Conservation (phyloP, 2,329 filamentous ascomycete species). For the Aureobasidium sp. region DNA sequence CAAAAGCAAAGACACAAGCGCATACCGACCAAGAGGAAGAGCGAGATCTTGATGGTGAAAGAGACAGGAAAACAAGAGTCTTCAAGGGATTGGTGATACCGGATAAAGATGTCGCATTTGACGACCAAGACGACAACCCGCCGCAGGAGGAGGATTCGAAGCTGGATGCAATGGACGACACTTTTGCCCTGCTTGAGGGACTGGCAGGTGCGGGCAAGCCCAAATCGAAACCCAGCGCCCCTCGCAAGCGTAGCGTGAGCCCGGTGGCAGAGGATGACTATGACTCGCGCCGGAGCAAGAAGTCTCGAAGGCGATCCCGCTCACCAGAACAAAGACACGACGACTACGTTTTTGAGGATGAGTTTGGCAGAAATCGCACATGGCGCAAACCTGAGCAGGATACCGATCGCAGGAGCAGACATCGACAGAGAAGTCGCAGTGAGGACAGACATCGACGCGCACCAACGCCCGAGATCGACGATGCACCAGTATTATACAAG, state of each 20-base stretch:
- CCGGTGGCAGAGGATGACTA: conserved; percentile 37
- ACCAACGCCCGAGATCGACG: conserved; percentile 68
- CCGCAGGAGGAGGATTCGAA: conserved; percentile 33
- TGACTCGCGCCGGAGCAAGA: conserved; percentile 27
- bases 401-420: conserved; percentile 36
- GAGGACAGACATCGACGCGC: conserved; percentile 57
- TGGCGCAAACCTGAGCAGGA: conserved; percentile 33
- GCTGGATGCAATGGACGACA: conserved; percentile 76
- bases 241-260: conserved; percentile 52
- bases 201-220: conserved; percentile 58
- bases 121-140: conserved; percentile 36
- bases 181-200: conserved; percentile 81
- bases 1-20: conserved; percentile 23
- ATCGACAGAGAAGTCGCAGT: conserved; percentile 32
- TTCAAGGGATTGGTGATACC: conserved; percentile 86
- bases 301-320: conserved; percentile 35
- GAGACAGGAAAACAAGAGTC: conserved; percentile 71
- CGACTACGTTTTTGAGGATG: conserved; percentile 50
- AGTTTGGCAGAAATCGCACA: conserved; percentile 44
- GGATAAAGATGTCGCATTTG: conserved; percentile 55
- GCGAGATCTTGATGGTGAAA: conserved; percentile 33
- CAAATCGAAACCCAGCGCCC: conserved; percentile 35
- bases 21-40: conserved; percentile 26
- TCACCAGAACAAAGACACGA: conserved; percentile 46
- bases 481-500: conserved; percentile 72